Evolutionary conservation across 2,329 filamentous ascomycete genomes (phyloP).

Genomic region (Apiospora saccharicola): DNA sequence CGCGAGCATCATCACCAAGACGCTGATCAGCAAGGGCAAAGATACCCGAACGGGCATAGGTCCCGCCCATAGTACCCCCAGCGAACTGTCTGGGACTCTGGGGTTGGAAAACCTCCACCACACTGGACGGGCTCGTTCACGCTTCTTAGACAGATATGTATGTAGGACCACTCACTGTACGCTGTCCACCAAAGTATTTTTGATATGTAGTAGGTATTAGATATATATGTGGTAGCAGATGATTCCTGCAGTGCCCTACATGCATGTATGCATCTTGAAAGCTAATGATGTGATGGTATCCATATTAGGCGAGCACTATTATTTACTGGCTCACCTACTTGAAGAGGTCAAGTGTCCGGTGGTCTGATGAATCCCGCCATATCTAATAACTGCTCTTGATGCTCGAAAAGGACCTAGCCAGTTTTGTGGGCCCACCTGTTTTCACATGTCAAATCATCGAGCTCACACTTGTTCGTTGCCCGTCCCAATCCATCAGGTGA

Average conservation of each 20-base stretch:
- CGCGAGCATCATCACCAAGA: neutral
- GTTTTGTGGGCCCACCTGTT: neutral
- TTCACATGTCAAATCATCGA: slow-evolving; percentile 9
- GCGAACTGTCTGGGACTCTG: slow-evolving; percentile 1
- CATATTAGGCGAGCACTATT: neutral
- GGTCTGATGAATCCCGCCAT: neutral
- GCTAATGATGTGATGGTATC: neutral
- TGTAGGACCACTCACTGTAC: neutral
- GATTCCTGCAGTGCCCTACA: slow-evolving; percentile 8
- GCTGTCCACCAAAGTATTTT: neutral
- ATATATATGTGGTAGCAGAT: neutral
- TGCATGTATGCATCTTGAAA: slow-evolving; percentile 4
- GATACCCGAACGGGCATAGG: slow-evolving; percentile 22
- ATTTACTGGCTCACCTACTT: slow-evolving; percentile 12
- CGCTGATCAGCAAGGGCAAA: slow-evolving; percentile 5
- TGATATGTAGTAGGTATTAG: no score
- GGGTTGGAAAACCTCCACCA: slow-evolving; percentile 1
- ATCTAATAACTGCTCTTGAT: neutral
- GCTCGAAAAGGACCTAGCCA: neutral
- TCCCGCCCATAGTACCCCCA: slow-evolving; percentile 8
- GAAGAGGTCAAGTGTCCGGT: slow-evolving; percentile 7
- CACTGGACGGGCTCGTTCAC: neutral
- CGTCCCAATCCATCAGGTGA: neutral
- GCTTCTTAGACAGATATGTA: neutral
- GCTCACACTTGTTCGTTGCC: neutral